A percentile compares a stretch with the other conserved stretches of the same genome.
Conservation (phyloP, 495 filamentous ascomycete genomes). For the Umbilicaria muhlenbergii region DNA sequence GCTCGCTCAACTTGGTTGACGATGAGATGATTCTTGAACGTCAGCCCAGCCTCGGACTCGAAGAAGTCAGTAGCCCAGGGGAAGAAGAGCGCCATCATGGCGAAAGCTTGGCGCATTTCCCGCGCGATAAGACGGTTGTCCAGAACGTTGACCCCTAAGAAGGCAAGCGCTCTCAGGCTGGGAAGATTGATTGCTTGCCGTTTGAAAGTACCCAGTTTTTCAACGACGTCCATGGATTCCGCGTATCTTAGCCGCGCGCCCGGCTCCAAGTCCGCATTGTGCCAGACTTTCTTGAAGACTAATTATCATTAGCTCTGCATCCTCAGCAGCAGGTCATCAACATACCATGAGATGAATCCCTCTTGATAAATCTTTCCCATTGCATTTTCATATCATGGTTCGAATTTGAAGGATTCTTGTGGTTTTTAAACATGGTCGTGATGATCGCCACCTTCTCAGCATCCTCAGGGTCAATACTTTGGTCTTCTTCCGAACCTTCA, state of each 20-base stretch:
- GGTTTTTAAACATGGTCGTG: too few species aligned
- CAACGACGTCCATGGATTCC: conserved; percentile 20
- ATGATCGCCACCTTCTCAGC: too few species aligned
- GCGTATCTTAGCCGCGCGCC: conserved; percentile 19
- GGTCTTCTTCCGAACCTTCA: too few species aligned
- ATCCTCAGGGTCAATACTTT: too few species aligned
- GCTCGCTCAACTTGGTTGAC: conserved; percentile 23
- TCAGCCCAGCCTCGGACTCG: conserved; percentile 13
- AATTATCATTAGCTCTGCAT: background rate
- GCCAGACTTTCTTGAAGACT: conserved; percentile 29
- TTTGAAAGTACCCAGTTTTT: conserved; percentile 12
- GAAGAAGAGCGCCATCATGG: conserved; percentile 27
- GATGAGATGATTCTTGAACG: conserved; percentile 21
- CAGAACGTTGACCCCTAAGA: conserved; percentile 19
- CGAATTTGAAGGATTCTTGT: too few species aligned
- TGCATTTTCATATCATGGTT: too few species aligned
- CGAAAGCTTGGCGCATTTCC: conserved; percentile 24
- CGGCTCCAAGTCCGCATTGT: conserved; percentile 26
- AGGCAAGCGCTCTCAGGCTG: conserved; percentile 13
- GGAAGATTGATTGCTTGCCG: background rate
- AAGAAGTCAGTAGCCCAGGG: conserved; percentile 17
- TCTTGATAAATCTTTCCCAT: too few species aligned
- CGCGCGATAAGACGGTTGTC: conserved; percentile 24
- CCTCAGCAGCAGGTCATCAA: too few species aligned
- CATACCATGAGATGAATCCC: too few species aligned